Percentiles rank a stretch among this genome's conserved stretches.
These are phyloP conservation scores for Pontederia crassipes DNA, from an alignment of 176 grass and related monocot species.

Conservation along the genomic window DNA sequence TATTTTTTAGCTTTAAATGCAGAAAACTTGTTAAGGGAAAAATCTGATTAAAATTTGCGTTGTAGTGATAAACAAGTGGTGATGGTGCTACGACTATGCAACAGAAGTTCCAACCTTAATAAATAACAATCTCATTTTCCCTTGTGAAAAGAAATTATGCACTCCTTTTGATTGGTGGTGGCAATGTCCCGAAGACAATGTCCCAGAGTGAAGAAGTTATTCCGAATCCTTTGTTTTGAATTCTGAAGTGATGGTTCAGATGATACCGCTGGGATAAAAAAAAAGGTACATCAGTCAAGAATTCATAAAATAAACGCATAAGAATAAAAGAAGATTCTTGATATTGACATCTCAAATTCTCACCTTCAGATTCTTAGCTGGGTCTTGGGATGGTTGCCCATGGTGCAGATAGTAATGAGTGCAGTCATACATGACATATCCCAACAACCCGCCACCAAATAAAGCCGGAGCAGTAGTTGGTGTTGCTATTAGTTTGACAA, in stretches of 20 bases:
- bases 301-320: background rate
- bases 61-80: too few relatives aligned
- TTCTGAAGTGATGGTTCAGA: conserved; percentile 88
- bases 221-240: conserved; percentile 79
- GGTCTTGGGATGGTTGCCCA: conserved; percentile 64
- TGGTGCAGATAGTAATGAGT: conserved; percentile 92
- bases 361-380: conserved; percentile 75
- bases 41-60: too few relatives aligned
- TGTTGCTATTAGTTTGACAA: conserved; percentile 41
- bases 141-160: too few relatives aligned
- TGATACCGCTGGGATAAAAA: conserved; percentile 53
- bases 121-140: too few relatives aligned
- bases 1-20: too few relatives aligned
- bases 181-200: conserved; percentile 57
- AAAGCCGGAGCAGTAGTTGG: conserved; percentile 61
- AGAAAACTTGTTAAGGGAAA: too few relatives aligned
- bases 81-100: too few relatives aligned
- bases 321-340: background rate
- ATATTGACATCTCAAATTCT: conserved; percentile 6
- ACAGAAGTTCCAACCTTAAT: too few relatives aligned
- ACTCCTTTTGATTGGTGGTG: conserved; percentile 16
- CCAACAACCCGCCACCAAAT: conserved; percentile 74
- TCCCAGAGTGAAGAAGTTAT: conserved; percentile 90
- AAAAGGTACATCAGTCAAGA: background rate
- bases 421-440: conserved; percentile 94